Conservation (phyloP, 108 stramenopile genomes). For the Skeletonema tropicum region DNA sequence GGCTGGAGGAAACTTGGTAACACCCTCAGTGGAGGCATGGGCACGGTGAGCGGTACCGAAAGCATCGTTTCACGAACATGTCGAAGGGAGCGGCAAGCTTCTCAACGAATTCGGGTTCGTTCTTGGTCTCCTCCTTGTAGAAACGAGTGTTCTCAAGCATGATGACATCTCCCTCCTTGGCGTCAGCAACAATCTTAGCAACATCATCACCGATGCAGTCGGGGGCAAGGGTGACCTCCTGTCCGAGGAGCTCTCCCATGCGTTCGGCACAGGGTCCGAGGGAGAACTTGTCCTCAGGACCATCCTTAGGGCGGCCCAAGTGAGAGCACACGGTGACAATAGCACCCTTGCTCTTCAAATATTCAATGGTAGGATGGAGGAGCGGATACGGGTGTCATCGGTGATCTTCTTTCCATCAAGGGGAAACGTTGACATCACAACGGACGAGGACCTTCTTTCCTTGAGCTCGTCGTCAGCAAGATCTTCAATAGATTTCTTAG, state of each 20-base stretch:
- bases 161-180: slow-evolving; percentile 93
- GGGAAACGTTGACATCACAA: slow-evolving; percentile 98
- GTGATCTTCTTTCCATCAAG: slow-evolving; percentile 97
- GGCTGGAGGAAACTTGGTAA: slow-evolving; percentile 93
- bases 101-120: slow-evolving; percentile 91
- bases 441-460: slow-evolving; percentile 97
- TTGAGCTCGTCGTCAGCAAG: slow-evolving; percentile 91
- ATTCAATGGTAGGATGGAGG: slow-evolving; percentile 97
- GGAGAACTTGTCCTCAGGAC: slow-evolving; percentile 98
- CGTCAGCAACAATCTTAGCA: slow-evolving; percentile 65
- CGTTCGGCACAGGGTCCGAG: slow-evolving; percentile 95
- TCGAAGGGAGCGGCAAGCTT: slow-evolving; percentile 94
- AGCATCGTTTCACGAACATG: slow-evolving; percentile 98
- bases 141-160: slow-evolving; percentile 99
- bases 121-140: slow-evolving; percentile 97
- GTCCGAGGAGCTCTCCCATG: slow-evolving; percentile 94
- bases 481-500: slow-evolving; percentile 96
- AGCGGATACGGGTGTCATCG: slow-evolving; percentile 99
- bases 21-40: slow-evolving; percentile 99
- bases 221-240: slow-evolving; percentile 88
- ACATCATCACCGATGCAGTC: slow-evolving; percentile 99
- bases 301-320: slow-evolving; percentile 98
- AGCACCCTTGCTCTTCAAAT: slow-evolving; percentile 97
- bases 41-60: slow-evolving; percentile 99
- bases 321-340: slow-evolving; percentile 98